Conservation (phyloP, 2,329 filamentous ascomycete species). For the Sarocladiaceae sp. region DNA sequence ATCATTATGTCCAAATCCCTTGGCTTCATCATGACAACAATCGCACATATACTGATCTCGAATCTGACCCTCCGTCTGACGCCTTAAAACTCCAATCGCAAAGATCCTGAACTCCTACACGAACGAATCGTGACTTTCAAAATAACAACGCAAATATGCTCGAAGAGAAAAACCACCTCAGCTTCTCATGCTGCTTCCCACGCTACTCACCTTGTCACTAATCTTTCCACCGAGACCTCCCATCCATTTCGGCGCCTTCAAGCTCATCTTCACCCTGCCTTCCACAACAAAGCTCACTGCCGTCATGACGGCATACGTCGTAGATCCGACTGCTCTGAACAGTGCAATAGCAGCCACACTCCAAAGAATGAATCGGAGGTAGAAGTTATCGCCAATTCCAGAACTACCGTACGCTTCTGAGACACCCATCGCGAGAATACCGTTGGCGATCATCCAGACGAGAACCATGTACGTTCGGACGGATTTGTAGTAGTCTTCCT, state of each 20-base stretch:
- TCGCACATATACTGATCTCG: too few relatives aligned
- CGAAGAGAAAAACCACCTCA: conserved; percentile 15
- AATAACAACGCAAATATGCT: neutral
- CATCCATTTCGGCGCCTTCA: conserved; percentile 51
- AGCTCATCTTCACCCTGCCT: conserved; percentile 63
- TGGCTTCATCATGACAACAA: too few relatives aligned
- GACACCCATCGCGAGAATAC: conserved; percentile 88
- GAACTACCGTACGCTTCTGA: conserved; percentile 75
- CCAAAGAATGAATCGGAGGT: conserved; percentile 93
- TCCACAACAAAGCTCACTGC: conserved; percentile 81
- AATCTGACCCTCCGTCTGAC: too few relatives aligned
- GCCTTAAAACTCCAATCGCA: conserved; percentile 2
- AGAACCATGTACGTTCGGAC: conserved; percentile 98
- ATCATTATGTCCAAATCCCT: too few relatives aligned
- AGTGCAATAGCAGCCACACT: conserved; percentile 78
- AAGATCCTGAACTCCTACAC: conserved; percentile 4
- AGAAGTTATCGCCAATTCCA: conserved; percentile 76
- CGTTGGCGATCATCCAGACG: conserved; percentile 89
- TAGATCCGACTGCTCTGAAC: conserved; percentile 80
- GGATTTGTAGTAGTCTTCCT: conserved; percentile 97
- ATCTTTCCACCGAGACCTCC: conserved; percentile 41
- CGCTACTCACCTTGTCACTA: conserved; percentile 45
- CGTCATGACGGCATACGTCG: conserved; percentile 80
- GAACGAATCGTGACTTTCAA: neutral
- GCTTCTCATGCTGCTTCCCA: conserved; percentile 39